Evolutionary conservation across 2,329 filamentous ascomycete species (phyloP).

Genomic region (Pseudogymnoascus sp.): DNA sequence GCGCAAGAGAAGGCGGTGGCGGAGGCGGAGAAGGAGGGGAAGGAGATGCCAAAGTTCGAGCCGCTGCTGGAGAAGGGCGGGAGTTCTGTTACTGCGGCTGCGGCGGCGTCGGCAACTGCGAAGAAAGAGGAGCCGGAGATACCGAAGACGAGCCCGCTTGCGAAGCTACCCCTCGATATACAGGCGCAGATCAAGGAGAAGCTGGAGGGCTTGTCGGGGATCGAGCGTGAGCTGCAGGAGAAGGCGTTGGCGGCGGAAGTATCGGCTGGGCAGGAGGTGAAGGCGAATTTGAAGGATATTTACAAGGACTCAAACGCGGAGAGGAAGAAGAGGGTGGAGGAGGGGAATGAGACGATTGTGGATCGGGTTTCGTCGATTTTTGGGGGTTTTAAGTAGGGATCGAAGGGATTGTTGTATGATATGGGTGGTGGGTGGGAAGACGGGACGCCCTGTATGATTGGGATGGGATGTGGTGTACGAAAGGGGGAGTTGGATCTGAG

Average conservation of each 20-base stretch:
- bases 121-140: conserved; percentile 51
- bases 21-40: conserved; percentile 56
- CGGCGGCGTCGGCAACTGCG: conserved; percentile 68
- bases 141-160: conserved; percentile 52
- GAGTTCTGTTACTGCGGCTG: conserved; percentile 50
- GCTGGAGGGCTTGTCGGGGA: conserved; percentile 49
- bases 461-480: not conserved
- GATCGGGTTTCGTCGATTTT: conserved; percentile 32
- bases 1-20: conserved; percentile 71
- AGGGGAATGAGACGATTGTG: conserved; percentile 40
- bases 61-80: conserved; percentile 51
- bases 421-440: not conserved
- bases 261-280: conserved; percentile 52
- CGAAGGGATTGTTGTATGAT: not conserved
- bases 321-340: conserved; percentile 47
- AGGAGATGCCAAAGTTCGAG: conserved; percentile 51
- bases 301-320: conserved; percentile 49
- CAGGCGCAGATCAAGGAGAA: conserved; percentile 46
- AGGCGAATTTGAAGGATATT: conserved; percentile 46
- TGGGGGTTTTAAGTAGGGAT: conserved; percentile 7
- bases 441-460: not conserved
- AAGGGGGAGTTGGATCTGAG: not conserved
- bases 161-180: conserved; percentile 39
- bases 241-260: conserved; percentile 56
- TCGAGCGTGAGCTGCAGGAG: conserved; percentile 55